Conservation (phyloP, 208 protist species). For the Leishmania guyanensis region DNA sequence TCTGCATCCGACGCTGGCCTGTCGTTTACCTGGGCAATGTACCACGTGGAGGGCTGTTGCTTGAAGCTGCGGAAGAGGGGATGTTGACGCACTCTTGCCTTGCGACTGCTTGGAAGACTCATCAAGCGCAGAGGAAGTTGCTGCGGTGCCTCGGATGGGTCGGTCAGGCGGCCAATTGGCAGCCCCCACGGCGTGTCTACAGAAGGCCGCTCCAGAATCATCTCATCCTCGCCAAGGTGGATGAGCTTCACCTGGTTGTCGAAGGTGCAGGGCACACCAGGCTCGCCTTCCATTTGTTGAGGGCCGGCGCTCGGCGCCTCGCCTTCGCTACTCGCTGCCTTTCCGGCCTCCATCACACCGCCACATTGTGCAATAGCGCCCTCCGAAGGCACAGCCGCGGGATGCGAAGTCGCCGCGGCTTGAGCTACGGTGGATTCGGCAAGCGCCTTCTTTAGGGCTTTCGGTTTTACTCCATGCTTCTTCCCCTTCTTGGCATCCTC, state of each 20-base stretch:
- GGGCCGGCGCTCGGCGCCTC: background rate
- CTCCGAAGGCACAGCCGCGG: background rate
- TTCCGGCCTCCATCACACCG: background rate
- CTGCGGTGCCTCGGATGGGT: constrained; percentile 14
- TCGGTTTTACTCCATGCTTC: background rate
- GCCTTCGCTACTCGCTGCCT: background rate
- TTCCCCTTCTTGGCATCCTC: background rate
- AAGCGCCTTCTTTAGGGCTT: background rate
- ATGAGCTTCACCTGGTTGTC: constrained; percentile 55
- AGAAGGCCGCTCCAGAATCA: constrained; percentile 55
- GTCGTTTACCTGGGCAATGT: constrained; percentile 51
- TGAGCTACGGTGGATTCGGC: background rate
- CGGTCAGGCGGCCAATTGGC: constrained; percentile 29
- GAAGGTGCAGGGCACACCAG: constrained; percentile 38
- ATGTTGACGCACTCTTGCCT: constrained; percentile 15
- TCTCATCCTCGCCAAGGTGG: constrained; percentile 41
- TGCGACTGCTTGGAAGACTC: constrained; percentile 14
- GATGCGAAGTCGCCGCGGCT: background rate
- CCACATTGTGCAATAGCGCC: background rate
- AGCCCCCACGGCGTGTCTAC: constrained; percentile 54
- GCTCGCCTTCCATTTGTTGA: background rate
- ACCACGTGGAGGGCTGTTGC: constrained; percentile 41
- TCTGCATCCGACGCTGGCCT: constrained; percentile 25
- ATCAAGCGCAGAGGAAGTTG: constrained; percentile 21
- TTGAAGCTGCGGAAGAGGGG: constrained; percentile 49